phyloP scores from a whole-genome alignment of 176 grass and related monocot genomes.

The Phoenix dactylifera region DNA sequence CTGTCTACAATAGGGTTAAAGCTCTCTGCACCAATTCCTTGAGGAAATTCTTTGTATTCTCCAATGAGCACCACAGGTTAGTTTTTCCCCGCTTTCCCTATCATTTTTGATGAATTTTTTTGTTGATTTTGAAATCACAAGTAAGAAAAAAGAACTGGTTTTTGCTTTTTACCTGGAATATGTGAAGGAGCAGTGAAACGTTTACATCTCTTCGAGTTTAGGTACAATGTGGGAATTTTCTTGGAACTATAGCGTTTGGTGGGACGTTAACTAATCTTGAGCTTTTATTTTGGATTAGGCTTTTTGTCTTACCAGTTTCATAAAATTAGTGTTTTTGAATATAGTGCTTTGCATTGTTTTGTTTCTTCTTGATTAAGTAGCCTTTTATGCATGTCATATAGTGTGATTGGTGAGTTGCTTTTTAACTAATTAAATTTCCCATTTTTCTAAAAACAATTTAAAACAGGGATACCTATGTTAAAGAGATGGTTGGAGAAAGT shows the following conservation, averaged over 20 bases:
- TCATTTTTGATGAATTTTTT: neutral
- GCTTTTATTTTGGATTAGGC: neutral
- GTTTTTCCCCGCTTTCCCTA: neutral
- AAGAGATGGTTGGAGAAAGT: constrained; percentile 92
- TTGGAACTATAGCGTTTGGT: too few species aligned
- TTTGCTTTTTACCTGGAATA: neutral
- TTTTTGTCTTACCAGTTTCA: too few species aligned
- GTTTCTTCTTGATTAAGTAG: neutral
- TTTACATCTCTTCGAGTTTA: too few species aligned
- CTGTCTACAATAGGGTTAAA: constrained; percentile 85
- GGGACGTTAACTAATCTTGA: too few species aligned
- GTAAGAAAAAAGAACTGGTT: neutral
- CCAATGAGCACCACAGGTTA: constrained; percentile 82
- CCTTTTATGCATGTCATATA: too few species aligned
- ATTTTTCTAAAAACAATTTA: constrained; percentile 5
- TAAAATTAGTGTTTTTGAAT: neutral
- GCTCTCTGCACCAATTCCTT: constrained; percentile 65
- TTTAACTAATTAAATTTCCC: neutral
- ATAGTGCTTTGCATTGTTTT: neutral
- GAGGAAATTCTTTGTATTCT: constrained; percentile 82
- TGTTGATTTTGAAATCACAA: neutral
- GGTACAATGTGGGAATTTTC: too few species aligned
- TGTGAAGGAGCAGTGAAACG: too few species aligned
- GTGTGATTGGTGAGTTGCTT: too few species aligned
- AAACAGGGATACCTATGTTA: constrained; percentile 90